These are phyloP conservation scores for Candida silvicultrix DNA, from an alignment of 805 yeast genomes.

Conservation along the genomic window DNA sequence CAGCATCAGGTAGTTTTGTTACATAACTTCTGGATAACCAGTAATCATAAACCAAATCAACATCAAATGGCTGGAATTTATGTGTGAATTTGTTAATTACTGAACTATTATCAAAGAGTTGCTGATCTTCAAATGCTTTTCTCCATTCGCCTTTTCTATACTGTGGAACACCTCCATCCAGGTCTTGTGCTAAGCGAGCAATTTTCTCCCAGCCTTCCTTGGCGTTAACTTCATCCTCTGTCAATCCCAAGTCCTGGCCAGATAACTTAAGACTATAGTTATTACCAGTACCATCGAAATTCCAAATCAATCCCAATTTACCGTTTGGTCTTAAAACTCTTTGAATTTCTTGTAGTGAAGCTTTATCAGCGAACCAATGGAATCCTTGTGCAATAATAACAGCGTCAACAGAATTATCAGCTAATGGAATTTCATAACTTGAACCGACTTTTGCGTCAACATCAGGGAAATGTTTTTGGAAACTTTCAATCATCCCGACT, in stretches of 20 bases:
- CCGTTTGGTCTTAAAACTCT: constrained; percentile 48
- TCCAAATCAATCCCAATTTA: constrained; percentile 52
- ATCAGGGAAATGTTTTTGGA: constrained; percentile 39
- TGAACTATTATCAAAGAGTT: constrained; percentile 27
- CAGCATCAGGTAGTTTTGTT: constrained; percentile 34
- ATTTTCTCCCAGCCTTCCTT: constrained; percentile 11
- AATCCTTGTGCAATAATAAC: constrained; percentile 55
- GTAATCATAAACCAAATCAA: constrained; percentile 36
- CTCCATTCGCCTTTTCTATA: constrained; percentile 46
- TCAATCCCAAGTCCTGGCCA: constrained; percentile 2
- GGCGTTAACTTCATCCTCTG: constrained; percentile 4
- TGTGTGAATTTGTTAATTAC: constrained; percentile 27
- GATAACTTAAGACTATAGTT: constrained; percentile 9
- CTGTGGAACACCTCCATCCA: constrained; percentile 47
- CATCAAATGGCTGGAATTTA: constrained; percentile 25
- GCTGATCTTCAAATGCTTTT: constrained; percentile 26
- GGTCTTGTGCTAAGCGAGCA: constrained; percentile 14
- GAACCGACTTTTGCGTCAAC: constrained; percentile 32
- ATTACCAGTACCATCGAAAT: constrained; percentile 33
- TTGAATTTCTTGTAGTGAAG: constrained; percentile 40
- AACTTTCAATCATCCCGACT: constrained; percentile 46
- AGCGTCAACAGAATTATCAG: constrained; percentile 38
- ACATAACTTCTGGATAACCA: constrained; percentile 54
- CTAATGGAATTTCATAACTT: constrained; percentile 40
- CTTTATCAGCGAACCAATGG: constrained; percentile 57